These are phyloP conservation scores for Pezicula carpinea DNA, from an alignment of 2,329 filamentous ascomycete species.

Conservation along the genomic window DNA sequence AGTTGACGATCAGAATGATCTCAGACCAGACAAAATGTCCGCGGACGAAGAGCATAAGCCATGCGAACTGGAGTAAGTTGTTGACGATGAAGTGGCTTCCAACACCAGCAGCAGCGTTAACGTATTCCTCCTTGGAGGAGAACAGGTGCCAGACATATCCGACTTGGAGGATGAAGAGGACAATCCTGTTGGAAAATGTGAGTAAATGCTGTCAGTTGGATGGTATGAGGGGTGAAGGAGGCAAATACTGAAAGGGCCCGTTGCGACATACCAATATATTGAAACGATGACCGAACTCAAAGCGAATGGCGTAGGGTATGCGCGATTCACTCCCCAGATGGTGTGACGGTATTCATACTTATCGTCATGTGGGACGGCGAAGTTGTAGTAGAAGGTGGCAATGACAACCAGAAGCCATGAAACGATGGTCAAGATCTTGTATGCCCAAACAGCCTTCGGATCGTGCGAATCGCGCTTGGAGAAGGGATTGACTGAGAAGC, in stretches of 20 bases:
- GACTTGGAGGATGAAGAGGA: slow-evolving; percentile 70
- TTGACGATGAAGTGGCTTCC: slow-evolving; percentile 81
- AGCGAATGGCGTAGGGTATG: slow-evolving; percentile 67
- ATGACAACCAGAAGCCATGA: slow-evolving; percentile 72
- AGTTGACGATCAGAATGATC: slow-evolving; percentile 72
- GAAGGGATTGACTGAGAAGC: slow-evolving; percentile 67
- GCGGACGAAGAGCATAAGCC: slow-evolving; percentile 78
- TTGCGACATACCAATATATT: slow-evolving; percentile 66
- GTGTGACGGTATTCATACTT: slow-evolving; percentile 48
- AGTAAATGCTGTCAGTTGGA: background rate
- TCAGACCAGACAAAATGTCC: slow-evolving; percentile 72
- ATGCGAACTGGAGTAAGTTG: slow-evolving; percentile 78
- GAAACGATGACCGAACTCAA: slow-evolving; percentile 60
- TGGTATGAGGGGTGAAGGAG: too few species aligned
- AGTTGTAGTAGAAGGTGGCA: slow-evolving; percentile 69
- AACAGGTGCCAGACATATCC: slow-evolving; percentile 76
- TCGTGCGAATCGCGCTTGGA: slow-evolving; percentile 63
- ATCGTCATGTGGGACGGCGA: slow-evolving; percentile 58
- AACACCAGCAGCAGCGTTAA: slow-evolving; percentile 69
- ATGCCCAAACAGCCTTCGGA: slow-evolving; percentile 56
- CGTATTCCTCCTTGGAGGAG: slow-evolving; percentile 55
- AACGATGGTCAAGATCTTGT: slow-evolving; percentile 70
- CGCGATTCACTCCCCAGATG: slow-evolving; percentile 71
- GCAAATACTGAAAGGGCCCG: background rate
- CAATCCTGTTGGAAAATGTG: slow-evolving; percentile 45